Percentiles rank a stretch among this genome's conserved stretches.
phyloP scores from a whole-genome alignment of 2,329 filamentous ascomycete genomes.

The Alternaria postmessia region DNA sequence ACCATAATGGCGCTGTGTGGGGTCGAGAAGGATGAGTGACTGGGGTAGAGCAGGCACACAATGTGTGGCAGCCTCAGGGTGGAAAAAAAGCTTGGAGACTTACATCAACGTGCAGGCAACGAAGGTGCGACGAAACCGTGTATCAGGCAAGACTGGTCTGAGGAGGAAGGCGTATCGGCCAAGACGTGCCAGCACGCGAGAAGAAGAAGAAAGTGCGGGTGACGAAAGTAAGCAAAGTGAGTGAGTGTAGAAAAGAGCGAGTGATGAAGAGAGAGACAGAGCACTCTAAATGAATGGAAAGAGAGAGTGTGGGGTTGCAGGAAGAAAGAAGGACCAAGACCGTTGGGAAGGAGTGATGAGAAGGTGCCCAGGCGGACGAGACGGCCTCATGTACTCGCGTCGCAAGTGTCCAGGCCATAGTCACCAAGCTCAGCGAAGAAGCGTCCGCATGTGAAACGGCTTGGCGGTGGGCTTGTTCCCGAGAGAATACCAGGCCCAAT shows the following conservation, averaged over 20 bases:
- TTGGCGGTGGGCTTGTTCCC: constrained; percentile 44
- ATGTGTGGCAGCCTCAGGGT: constrained; percentile 19
- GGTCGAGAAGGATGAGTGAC: constrained; percentile 15
- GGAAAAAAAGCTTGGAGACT: constrained; percentile 32
- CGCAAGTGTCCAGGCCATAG: constrained; percentile 32
- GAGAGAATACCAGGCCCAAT: constrained; percentile 35
- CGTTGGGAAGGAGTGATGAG: constrained; percentile 13
- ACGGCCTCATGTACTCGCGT: constrained; percentile 42
- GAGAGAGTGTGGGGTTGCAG: constrained; percentile 21
- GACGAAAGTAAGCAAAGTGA: constrained; percentile 20
- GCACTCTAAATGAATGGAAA: constrained; percentile 45
- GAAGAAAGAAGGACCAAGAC: constrained; percentile 34
- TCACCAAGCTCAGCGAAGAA: constrained; percentile 46
- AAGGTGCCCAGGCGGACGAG: constrained; percentile 20
- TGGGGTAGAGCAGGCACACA: constrained; percentile 22
- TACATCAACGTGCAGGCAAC: constrained; percentile 46
- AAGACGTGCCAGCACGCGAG: constrained; percentile 52
- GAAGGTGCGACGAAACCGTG: constrained; percentile 37
- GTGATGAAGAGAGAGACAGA: constrained; percentile 20
- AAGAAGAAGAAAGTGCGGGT: constrained; percentile 23
- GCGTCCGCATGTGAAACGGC: constrained; percentile 48
- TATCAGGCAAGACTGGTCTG: constrained; percentile 33
- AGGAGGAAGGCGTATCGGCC: constrained; percentile 41
- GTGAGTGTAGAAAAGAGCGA: constrained; percentile 22
- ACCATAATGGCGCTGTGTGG: constrained; percentile 21